Percentiles rank a stretch among this genome's conserved stretches.
Conservation (phyloP, 1,284 basidiomycete species). For the Apiotrichum veenhuisii region DNA sequence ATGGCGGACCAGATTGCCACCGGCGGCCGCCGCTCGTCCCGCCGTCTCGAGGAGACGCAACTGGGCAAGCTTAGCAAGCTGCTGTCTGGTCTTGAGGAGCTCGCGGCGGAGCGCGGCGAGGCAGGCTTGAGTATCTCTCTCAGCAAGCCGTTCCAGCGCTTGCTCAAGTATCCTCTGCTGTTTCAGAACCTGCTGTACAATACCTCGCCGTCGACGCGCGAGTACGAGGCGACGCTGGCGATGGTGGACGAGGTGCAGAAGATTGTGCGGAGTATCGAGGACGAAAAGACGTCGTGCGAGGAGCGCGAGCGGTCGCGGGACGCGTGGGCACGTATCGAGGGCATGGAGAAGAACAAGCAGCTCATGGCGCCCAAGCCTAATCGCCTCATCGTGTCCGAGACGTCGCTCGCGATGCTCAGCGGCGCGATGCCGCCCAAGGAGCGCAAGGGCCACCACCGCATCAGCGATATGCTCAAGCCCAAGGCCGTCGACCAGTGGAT, state of each 20-base stretch:
- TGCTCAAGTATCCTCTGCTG: constrained; percentile 93
- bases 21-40: constrained; percentile 51
- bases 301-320: constrained; percentile 91
- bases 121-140: constrained; percentile 88
- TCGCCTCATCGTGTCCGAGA: constrained; percentile 79
- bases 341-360: constrained; percentile 66
- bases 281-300: constrained; percentile 94
- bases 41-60: constrained; percentile 20
- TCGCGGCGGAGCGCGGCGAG: constrained; percentile 79
- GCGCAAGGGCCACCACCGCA: constrained; percentile 74
- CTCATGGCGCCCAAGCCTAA: constrained; percentile 85
- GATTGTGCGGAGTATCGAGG: constrained; percentile 92
- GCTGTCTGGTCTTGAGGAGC: constrained; percentile 63
- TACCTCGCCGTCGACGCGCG: constrained; percentile 92
- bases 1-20: constrained; percentile 58
- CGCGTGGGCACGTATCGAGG: constrained; percentile 91
- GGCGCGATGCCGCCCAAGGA: constrained; percentile 40
- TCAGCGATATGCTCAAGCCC: constrained; percentile 61
- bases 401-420: constrained; percentile 52
- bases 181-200: constrained; percentile 95
- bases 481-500: constrained; percentile 80
- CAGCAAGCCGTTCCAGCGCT: constrained; percentile 92
- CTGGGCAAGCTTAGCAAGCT: constrained; percentile 20
- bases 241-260: constrained; percentile 97
- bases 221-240: constrained; percentile 91